Base-by-base conservation (phyloP, 2,329 filamentous ascomycete genomes). In the Lecanosticta acicola region DNA sequence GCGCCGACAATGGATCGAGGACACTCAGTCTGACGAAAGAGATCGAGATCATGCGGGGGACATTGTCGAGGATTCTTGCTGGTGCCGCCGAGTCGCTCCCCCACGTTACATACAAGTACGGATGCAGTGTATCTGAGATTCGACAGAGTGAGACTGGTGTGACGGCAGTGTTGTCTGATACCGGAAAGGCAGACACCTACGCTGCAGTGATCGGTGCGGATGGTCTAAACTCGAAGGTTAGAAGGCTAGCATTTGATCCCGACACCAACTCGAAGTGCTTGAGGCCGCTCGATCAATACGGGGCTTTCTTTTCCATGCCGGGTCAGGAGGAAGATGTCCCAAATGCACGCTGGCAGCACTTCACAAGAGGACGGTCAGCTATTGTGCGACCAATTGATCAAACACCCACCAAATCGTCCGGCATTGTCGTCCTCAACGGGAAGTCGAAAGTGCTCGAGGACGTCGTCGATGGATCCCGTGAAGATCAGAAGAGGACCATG, bases 31-130 rank as follows among this genome's bases (percentile, higher is more conserved):
- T 57, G 11, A 60, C 57, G 8, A 48, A 53, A 14, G 57, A 57
- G 18, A 53, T 60, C 16, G 58, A 63, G 46, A 55, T 59, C 32
- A 56, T 79, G 69, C 66, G 77, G 3, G 75, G 74, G 0, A 72
- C 78, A 38, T 50, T 80, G 14, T 71, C 69, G 7, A 56, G 53
- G 2, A 56, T 79, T 2, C 46, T 79, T 0, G 67, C 72, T 2
- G 41, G 56, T 2, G 55, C 55, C 3, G 53, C 41, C 43, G 57
- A 45, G 2, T 37, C 43, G 4, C 29, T 46, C 20, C 41, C 41
- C 3, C 45, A 46, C 19, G 54, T 56, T 8, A 48, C 34, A 21
- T 54, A 55, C 42, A 43, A 49, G 4, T 54, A 54, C 37, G 49
- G 45, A 4, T 39, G 32, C 34, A 54, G 47, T 2, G 19, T 54